These are phyloP conservation scores for Stephania cephalantha DNA, from an alignment of 164 flowering plant genomes.

Conservation along the genomic window DNA sequence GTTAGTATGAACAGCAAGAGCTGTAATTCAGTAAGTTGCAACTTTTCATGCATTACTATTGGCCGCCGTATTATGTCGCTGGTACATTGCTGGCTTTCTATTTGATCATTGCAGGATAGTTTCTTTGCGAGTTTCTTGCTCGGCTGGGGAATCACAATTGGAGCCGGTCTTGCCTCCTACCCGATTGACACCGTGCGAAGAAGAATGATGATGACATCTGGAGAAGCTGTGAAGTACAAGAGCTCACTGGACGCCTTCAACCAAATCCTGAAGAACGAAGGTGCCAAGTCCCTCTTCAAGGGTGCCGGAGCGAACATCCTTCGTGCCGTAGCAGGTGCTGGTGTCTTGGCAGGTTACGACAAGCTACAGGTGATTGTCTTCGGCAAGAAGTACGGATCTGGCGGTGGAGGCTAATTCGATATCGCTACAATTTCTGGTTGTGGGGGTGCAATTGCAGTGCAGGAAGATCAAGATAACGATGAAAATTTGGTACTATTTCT, in stretches of 20 bases:
- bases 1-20: conserved; percentile 15
- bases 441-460: neutral
- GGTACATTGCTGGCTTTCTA: neutral
- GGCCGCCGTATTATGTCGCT: neutral
- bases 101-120: conserved; percentile 32
- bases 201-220: conserved; percentile 53
- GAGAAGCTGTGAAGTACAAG: conserved; percentile 44
- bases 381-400: conserved; percentile 34
- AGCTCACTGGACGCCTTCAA: conserved; percentile 35
- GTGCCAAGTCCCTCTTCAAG: conserved; percentile 41
- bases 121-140: conserved; percentile 41
- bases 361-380: conserved; percentile 29
- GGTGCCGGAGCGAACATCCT: conserved; percentile 49
- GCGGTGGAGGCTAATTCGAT: conserved; percentile 24
- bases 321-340: conserved; percentile 53
- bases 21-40: neutral
- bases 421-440: neutral
- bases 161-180: conserved; percentile 46
- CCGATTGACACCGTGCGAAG: conserved; percentile 42
- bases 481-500: conserved; percentile 4
- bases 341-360: conserved; percentile 48
- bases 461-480: conserved; percentile 8
- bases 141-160: conserved; percentile 52
- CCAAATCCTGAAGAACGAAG: conserved; percentile 40
- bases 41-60: neutral